Percentiles rank a stretch among this genome's conserved stretches.
Evolutionary conservation across 352 stramenopile species (phyloP).

Genomic region (Phytophthora pluvialis): DNA sequence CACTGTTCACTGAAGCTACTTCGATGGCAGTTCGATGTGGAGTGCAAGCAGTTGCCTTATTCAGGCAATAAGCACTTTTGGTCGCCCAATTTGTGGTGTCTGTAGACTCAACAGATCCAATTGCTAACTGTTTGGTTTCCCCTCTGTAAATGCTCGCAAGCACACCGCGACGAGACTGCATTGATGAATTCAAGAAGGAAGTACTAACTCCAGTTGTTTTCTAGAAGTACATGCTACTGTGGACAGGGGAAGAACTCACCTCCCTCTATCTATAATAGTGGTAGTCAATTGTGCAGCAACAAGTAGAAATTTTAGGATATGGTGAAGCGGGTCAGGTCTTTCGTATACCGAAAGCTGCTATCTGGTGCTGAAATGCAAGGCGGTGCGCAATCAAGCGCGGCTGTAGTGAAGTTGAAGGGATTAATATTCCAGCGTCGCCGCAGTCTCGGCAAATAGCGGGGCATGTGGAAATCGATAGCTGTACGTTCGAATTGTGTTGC

Average conservation of each 20-base stretch:
- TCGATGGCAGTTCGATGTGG: not conserved
- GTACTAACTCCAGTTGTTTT: not conserved
- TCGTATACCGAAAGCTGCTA: too few species aligned
- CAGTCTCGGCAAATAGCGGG: too few species aligned
- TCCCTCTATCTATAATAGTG: too few species aligned
- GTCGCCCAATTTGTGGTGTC: slow-evolving; percentile 12
- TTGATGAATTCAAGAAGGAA: not conserved
- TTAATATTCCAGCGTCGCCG: too few species aligned
- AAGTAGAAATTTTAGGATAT: too few species aligned
- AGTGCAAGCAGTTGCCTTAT: slow-evolving; percentile 1
- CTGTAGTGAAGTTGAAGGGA: too few species aligned
- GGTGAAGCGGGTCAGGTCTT: too few species aligned
- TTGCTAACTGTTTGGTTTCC: not conserved
- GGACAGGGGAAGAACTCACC: not conserved
- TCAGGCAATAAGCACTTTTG: not conserved
- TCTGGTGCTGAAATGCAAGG: too few species aligned
- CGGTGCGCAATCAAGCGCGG: too few species aligned
- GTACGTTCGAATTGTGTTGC: too few species aligned
- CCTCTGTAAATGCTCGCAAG: not conserved
- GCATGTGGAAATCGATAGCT: too few species aligned
- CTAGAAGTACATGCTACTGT: not conserved
- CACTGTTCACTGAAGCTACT: slow-evolving; percentile 7
- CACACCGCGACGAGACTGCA: not conserved
- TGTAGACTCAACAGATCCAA: slow-evolving; percentile 6
- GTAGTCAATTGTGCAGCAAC: too few species aligned